Percentiles rank a stretch among this genome's conserved stretches.
Conservation (phyloP, 177 flowering plant genomes). For the Vitis hybrid region DNA sequence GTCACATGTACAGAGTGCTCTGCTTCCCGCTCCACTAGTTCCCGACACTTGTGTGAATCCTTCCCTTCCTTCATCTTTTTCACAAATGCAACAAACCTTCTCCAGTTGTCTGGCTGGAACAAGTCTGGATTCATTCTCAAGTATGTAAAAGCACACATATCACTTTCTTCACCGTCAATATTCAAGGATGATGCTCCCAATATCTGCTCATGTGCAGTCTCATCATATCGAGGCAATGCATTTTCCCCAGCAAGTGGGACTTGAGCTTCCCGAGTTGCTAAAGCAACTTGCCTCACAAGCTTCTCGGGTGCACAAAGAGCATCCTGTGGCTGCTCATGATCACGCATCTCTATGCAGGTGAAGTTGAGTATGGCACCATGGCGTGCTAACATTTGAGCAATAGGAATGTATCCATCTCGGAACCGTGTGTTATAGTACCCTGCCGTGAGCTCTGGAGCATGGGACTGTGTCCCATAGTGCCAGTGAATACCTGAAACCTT, state of each 20-base stretch:
- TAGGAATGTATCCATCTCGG: conserved; percentile 84
- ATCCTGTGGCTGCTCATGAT: conserved; percentile 91
- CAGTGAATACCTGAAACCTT: conserved; percentile 95
- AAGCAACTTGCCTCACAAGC: conserved; percentile 77
- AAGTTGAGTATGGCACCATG: conserved; percentile 86
- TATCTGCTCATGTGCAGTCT: conserved; percentile 78
- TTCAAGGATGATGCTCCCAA: conserved; percentile 44
- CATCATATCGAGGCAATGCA: conserved; percentile 87
- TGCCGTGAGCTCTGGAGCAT: conserved; percentile 97
- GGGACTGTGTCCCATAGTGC: conserved; percentile 93
- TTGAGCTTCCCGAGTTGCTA: conserved; percentile 55
- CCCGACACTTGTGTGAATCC: conserved; percentile 41
- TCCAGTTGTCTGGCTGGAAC: conserved; percentile 88
- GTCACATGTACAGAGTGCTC: conserved; percentile 70
- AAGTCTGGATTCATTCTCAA: conserved; percentile 82
- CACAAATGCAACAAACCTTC: conserved; percentile 75
- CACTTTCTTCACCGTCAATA: conserved; percentile 38
- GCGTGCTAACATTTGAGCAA: conserved; percentile 84
- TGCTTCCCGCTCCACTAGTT: conserved; percentile 80
- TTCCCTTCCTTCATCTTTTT: conserved; percentile 85
- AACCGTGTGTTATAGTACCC: conserved; percentile 92
- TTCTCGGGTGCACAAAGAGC: conserved; percentile 87
- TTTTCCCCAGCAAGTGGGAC: conserved; percentile 94
- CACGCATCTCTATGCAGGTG: conserved; percentile 97
- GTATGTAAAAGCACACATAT: conserved; percentile 94